These are phyloP conservation scores for Podospora australis DNA, from an alignment of 495 filamentous ascomycete species.

Conservation along the genomic window DNA sequence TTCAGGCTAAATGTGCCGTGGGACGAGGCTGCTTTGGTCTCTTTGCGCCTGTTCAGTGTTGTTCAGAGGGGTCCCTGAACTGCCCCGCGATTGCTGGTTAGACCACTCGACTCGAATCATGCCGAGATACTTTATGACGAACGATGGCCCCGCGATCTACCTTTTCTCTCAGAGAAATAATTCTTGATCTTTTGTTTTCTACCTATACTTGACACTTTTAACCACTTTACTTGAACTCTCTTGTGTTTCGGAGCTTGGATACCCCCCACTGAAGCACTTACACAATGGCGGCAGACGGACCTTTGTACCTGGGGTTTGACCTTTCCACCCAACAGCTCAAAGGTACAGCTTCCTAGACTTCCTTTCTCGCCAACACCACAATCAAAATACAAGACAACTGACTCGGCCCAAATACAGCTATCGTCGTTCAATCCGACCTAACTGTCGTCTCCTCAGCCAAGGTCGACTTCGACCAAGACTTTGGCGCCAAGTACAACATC, in stretches of 20 bases:
- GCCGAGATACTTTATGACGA: no score
- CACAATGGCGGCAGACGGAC: slow-evolving; percentile 42
- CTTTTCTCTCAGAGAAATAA: no score
- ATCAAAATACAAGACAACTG: slow-evolving; percentile 1
- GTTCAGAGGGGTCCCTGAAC: not conserved
- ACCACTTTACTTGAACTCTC: not conserved
- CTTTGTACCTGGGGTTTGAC: slow-evolving; percentile 88
- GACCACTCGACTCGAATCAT: no score
- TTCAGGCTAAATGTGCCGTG: slow-evolving; percentile 23
- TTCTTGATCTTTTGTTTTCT: no score
- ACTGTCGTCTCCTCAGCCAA: slow-evolving; percentile 69
- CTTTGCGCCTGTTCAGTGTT: not conserved
- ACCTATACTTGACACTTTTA: not conserved
- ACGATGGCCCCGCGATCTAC: no score
- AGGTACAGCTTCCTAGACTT: slow-evolving; percentile 45
- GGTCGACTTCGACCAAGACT: slow-evolving; percentile 65
- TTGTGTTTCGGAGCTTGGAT: not conserved
- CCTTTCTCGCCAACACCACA: not conserved
- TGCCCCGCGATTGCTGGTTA: no score
- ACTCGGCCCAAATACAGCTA: slow-evolving; percentile 35
- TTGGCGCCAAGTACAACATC: slow-evolving; percentile 73
- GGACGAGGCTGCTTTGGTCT: slow-evolving; percentile 19
- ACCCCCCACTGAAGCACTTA: no score
- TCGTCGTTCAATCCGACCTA: slow-evolving; percentile 75
- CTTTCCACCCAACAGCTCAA: slow-evolving; percentile 96